phyloP scores from a whole-genome alignment of 2,329 filamentous ascomycete genomes.

The Ceratocystis lukuohia region DNA sequence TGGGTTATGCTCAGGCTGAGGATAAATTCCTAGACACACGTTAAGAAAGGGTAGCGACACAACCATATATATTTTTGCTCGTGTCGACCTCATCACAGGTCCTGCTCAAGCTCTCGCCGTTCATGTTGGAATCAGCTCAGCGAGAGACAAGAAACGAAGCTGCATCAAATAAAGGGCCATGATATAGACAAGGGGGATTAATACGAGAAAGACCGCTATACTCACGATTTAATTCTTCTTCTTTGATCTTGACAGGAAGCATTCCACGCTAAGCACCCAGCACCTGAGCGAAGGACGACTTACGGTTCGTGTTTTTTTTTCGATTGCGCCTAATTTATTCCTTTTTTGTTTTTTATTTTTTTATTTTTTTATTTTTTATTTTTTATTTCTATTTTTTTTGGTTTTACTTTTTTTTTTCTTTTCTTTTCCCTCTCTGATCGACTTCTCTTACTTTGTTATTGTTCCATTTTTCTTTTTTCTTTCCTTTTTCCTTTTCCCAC shows the following conservation, averaged over 20 bases:
- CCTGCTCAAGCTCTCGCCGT: too few relatives aligned
- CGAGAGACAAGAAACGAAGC: not conserved
- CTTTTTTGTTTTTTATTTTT: not conserved
- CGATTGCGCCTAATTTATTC: not conserved
- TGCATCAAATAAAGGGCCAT: not conserved
- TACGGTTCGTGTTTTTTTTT: not conserved
- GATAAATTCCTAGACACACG: too few relatives aligned
- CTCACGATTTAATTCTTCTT: not conserved
- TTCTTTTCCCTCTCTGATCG: not conserved
- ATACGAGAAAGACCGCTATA: not conserved
- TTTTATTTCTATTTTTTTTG: not conserved
- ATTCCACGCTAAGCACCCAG: conserved; percentile 1
- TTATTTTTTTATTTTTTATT: not conserved
- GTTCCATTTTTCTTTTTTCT: conserved; percentile 20
- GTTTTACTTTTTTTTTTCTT: conserved; percentile 1
- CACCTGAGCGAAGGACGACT: not conserved
- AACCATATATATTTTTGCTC: too few relatives aligned
- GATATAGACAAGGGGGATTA: not conserved
- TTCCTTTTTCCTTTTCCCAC: not conserved
- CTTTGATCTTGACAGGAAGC: not conserved
- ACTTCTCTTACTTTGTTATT: not conserved
- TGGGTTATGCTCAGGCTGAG: too few relatives aligned
- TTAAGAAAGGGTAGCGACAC: too few relatives aligned
- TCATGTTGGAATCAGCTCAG: not conserved
- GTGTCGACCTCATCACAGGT: too few relatives aligned